phyloP scores from a whole-genome alignment of 2,329 filamentous ascomycete species.

The Fusarium aywerte region DNA sequence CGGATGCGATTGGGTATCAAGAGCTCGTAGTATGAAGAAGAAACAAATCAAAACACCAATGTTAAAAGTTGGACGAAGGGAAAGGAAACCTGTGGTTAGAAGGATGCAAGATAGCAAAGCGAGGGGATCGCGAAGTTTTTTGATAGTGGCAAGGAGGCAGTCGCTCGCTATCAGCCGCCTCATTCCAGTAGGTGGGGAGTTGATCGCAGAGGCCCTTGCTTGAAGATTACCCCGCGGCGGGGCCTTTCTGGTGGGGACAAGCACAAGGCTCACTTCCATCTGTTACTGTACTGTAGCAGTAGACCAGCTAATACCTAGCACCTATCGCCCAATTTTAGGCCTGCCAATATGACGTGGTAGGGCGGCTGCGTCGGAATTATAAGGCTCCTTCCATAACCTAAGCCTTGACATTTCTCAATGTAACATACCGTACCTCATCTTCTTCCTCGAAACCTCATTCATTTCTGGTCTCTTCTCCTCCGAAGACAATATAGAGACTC shows the following conservation, averaged over 20 bases:
- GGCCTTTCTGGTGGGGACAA: neutral
- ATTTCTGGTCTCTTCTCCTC: neutral
- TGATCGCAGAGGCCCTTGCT: constrained; percentile 21
- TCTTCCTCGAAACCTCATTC: neutral
- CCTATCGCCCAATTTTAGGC: neutral
- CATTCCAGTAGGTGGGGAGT: constrained; percentile 1
- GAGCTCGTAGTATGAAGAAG: neutral
- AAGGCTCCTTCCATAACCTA: neutral
- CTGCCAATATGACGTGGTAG: neutral
- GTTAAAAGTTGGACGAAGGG: neutral
- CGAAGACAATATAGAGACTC: neutral
- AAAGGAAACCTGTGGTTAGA: neutral
- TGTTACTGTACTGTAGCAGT: no score
- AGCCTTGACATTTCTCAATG: neutral
- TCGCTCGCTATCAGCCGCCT: neutral
- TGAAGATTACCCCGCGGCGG: constrained; percentile 27
- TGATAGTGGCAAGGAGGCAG: neutral
- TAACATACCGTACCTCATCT: neutral
- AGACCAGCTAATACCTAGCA: no score
- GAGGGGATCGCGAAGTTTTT: constrained; percentile 30
- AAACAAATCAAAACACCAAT: neutral
- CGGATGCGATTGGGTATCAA: constrained; percentile 4
- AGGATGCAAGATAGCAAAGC: neutral
- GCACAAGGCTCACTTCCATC: neutral
- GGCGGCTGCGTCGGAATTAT: neutral